These are phyloP conservation scores for Podospora fimiseda DNA, from an alignment of 495 filamentous ascomycete species.

Conservation along the genomic window DNA sequence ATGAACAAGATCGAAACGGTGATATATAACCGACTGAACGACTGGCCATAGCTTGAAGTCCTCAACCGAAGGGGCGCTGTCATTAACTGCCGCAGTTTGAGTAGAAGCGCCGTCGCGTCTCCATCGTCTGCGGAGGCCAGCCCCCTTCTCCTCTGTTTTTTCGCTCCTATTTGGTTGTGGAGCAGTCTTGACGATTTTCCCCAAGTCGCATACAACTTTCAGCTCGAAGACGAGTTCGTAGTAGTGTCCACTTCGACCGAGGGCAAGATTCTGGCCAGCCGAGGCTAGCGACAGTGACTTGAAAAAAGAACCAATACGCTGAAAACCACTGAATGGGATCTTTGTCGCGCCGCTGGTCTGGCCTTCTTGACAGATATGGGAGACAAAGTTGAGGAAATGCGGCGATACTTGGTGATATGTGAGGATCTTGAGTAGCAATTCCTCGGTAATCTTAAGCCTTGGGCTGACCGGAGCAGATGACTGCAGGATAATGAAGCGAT, in stretches of 20 bases:
- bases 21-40: slow-evolving; percentile 3
- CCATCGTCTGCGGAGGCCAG: too few relatives aligned
- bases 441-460: slow-evolving; percentile 11
- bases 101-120: neutral
- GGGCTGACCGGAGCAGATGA: neutral
- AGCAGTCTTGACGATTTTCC: neutral
- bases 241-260: slow-evolving; percentile 11
- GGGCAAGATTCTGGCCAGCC: neutral
- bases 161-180: too few relatives aligned
- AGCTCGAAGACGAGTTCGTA: slow-evolving; percentile 12
- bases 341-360: neutral
- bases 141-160: neutral
- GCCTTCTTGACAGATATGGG: neutral
- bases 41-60: neutral
- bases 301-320: neutral
- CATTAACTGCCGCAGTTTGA: neutral
- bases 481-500: neutral
- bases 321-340: slow-evolving; percentile 9
- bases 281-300: neutral
- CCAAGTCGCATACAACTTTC: slow-evolving; percentile 3
- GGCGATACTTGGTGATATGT: slow-evolving; percentile 16
- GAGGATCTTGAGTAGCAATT: slow-evolving; percentile 11
- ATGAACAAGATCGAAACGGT: slow-evolving; percentile 9
- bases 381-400: slow-evolving; percentile 8
- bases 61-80: neutral